phyloP scores from a whole-genome alignment of 2,329 filamentous ascomycete species.

The Colletotrichum tropicale region DNA sequence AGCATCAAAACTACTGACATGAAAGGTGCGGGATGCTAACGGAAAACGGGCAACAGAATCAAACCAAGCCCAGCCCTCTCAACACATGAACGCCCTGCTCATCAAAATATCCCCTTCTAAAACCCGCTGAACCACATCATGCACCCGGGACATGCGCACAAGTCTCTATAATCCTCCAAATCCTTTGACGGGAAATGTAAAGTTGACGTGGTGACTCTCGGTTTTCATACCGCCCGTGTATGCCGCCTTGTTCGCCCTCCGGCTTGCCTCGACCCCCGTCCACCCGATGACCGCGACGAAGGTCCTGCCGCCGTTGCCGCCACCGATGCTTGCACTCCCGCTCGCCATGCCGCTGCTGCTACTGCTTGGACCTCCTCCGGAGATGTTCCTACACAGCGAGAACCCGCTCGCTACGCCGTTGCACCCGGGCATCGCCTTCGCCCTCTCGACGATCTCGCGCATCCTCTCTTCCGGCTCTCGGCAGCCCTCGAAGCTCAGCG shows the following conservation, averaged over 20 bases:
- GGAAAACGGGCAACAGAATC: not conserved
- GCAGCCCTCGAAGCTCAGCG: conserved; percentile 47
- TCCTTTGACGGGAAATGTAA: conserved; percentile 30
- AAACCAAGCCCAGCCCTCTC: not conserved
- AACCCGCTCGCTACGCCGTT: conserved; percentile 28
- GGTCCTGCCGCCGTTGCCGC: conserved; percentile 23
- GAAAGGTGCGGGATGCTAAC: not conserved
- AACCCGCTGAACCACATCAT: conserved; percentile 21
- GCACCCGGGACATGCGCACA: conserved; percentile 17
- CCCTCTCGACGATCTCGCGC: conserved; percentile 23
- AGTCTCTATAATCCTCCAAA: conserved; percentile 22
- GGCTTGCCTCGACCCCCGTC: conserved; percentile 26
- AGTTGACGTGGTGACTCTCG: conserved; percentile 29
- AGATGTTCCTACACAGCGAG: not conserved
- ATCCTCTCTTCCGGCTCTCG: conserved; percentile 37
- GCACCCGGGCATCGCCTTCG: conserved; percentile 24
- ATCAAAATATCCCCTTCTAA: not conserved
- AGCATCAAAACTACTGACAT: not conserved
- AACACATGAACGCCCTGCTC: not conserved
- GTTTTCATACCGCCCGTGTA: conserved; percentile 21
- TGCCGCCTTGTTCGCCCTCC: conserved; percentile 20
- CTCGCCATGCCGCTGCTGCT: not conserved
- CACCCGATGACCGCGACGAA: conserved; percentile 30
- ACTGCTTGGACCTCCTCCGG: not conserved
- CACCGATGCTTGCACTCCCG: not conserved